A percentile compares a stretch with the other conserved stretches of the same genome.
Conservation (phyloP, 2,329 filamentous ascomycete genomes). For the Zymoseptoria crescenta region DNA sequence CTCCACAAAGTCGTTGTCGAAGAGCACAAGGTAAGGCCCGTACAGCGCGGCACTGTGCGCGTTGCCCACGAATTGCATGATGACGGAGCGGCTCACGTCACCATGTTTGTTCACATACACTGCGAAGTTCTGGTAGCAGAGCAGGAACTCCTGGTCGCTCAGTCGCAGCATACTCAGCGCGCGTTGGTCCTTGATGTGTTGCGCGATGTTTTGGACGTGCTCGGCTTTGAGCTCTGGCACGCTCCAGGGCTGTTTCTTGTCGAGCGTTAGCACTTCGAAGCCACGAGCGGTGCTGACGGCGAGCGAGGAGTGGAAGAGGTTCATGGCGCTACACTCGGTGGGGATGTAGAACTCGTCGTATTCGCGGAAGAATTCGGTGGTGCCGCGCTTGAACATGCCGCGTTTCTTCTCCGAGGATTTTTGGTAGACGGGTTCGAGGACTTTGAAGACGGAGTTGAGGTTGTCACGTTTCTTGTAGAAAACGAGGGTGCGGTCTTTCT, state of each 20-base stretch:
- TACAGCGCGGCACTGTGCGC: constrained; percentile 82
- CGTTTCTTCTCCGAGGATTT: constrained; percentile 80
- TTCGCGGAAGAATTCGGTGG: constrained; percentile 92
- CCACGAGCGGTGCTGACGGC: constrained; percentile 86
- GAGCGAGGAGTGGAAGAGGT: constrained; percentile 90
- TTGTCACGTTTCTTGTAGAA: constrained; percentile 93
- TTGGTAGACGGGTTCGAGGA: constrained; percentile 90
- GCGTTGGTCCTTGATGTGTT: constrained; percentile 70
- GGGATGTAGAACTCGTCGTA: constrained; percentile 99
- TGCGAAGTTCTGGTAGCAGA: constrained; percentile 91
- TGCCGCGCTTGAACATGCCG: constrained; percentile 61
- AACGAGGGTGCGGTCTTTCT: constrained; percentile 92
- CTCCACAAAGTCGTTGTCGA: constrained; percentile 95
- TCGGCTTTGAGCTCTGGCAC: constrained; percentile 78
- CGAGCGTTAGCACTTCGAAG: constrained; percentile 90
- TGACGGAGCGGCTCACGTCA: constrained; percentile 84
- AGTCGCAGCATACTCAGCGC: constrained; percentile 96
- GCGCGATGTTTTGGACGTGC: constrained; percentile 76
- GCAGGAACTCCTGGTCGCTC: constrained; percentile 77
- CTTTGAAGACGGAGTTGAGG: constrained; percentile 86
- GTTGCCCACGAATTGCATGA: constrained; percentile 98
- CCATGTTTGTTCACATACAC: constrained; percentile 98
- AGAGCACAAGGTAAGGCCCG: constrained; percentile 83
- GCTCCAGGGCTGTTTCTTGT: constrained; percentile 93
- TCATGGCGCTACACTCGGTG: constrained; percentile 87